Base-by-base conservation (phyloP, 441 rosid genomes). In the Daphne laureola region DNA sequence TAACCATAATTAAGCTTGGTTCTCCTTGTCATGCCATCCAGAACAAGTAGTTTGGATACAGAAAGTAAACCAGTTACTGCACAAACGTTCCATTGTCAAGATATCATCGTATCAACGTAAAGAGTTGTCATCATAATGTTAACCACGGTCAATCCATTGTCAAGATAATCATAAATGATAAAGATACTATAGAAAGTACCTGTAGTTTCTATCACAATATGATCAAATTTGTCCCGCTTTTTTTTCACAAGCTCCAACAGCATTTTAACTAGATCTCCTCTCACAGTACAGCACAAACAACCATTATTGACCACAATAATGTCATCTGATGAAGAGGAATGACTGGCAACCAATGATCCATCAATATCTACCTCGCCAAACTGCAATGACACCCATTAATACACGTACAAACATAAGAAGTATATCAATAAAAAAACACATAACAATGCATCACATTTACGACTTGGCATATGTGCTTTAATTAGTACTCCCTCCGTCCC, bases 331-430 rank as follows among this genome's bases (percentile, higher is more conserved):
- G 81, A 68, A 12, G 88, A 75, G 45, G 86, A 77, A 73, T 86
- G 90, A 61, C 83, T 81, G 17, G 95, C 90, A 26, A 86, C 88
- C 67, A 86, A 63, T 14, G 90, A 81, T 55, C 88, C 86, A 66
- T 86, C 90, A 59, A 86, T 86, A 68, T 79, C 88, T 18, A 77
- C 86, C 66, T 83, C 90, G 15, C 95, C 95, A 68, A 83, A 81
- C 88, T 86, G 83, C 71, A 68, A 8, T 11, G 14, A 46, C 15
- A 4, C 8, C 3, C 38, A 31, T 31, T 9, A 31, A 31, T 31
- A 9, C 38, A 74, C 11, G 11, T 51, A 13, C 27, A 50, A 38
- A 31, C 38, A 31, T 31, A 5, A 31, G 38, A 7, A 5, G 8
- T 9, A 31, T 31, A 31, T 31, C 36, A 31, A 31, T 31, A 31